Evolutionary conservation across 164 flowering plant species (phyloP).

Genomic region (Pachysandra terminalis): DNA sequence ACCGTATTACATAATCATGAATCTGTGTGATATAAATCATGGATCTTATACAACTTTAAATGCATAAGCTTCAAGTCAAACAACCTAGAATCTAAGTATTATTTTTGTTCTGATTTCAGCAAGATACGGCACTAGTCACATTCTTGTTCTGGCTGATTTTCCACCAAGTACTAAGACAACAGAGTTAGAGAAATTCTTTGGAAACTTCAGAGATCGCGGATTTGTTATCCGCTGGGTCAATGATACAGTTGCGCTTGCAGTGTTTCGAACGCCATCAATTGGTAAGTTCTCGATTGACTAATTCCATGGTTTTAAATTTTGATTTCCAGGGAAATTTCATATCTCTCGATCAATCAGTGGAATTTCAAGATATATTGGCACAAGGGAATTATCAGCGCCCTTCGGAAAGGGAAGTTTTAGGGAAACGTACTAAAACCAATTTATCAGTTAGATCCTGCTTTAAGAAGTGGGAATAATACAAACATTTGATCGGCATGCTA

Average conservation of each 20-base stretch:
- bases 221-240: slow-evolving; percentile 87
- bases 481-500: neutral
- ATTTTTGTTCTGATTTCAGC: slow-evolving; percentile 40
- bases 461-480: neutral
- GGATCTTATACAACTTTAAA: neutral
- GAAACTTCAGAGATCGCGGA: slow-evolving; percentile 56
- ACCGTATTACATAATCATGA: neutral
- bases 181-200: slow-evolving; percentile 77
- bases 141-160: slow-evolving; percentile 81
- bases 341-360: no score
- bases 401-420: no score
- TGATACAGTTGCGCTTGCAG: slow-evolving; percentile 92
- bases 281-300: slow-evolving; percentile 42
- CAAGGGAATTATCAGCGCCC: no score
- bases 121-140: slow-evolving; percentile 70
- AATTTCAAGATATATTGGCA: no score
- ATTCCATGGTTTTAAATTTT: neutral
- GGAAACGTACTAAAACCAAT: neutral
- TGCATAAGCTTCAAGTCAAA: neutral
- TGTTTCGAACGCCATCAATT: slow-evolving; percentile 61
- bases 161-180: slow-evolving; percentile 66
- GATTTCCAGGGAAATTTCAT: neutral
- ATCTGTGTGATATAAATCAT: no score
- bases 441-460: neutral
- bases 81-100: slow-evolving; percentile 2